Evolutionary conservation across 768 basidiomycete genomes (phyloP), one percentile per base, ranked within the genome.

Genomic region (Pleurotus eryngii): DNA sequence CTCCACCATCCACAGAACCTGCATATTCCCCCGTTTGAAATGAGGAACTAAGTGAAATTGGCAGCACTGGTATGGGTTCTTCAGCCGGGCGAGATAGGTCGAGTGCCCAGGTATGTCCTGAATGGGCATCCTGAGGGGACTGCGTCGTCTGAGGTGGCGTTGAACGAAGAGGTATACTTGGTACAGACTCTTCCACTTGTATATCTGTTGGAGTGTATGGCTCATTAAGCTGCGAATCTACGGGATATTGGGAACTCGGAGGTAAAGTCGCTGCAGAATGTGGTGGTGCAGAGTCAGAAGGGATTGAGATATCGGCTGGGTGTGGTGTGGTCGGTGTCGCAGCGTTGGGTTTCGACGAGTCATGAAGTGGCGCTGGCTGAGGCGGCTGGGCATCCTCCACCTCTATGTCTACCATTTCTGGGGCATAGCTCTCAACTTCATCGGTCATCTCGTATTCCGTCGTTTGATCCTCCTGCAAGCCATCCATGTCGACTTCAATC

Each of bases 401-500:
- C 57, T 83, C 79, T 20, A 82, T 73, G 63, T 78, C 76, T 56
- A 64, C 60, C 45, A 61, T 51, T 43, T 63, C 68, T 15, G 63
- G 59, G 24, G 64, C 65, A 8, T 64, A 68, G 24, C 65, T 60
- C 58, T 68, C 70, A 22, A 64, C 68, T 58, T 76, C 79, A 49
- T 82, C 79, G 8, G 72, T 71, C 81, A 83, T 84, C 46, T 82
- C 81, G 61, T 82, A 87, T 68, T 87, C 86, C 40, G 68, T 66
- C 61, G 76, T 72, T 17, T 70, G 65, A 17, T 70, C 71, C 40
- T 76, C 79, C 5, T 76, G 71, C 57, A 79, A 78, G 48, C 77
- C 72, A 55, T 84, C 83, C 86, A 88, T 87, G 58, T 88, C 86
- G 46, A 88, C 78, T 65, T 88, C 86, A 51, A 86, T 75, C 43